These are phyloP conservation scores for Primulina tabacum DNA, from an alignment of 257 asterid species.

Conservation along the genomic window DNA sequence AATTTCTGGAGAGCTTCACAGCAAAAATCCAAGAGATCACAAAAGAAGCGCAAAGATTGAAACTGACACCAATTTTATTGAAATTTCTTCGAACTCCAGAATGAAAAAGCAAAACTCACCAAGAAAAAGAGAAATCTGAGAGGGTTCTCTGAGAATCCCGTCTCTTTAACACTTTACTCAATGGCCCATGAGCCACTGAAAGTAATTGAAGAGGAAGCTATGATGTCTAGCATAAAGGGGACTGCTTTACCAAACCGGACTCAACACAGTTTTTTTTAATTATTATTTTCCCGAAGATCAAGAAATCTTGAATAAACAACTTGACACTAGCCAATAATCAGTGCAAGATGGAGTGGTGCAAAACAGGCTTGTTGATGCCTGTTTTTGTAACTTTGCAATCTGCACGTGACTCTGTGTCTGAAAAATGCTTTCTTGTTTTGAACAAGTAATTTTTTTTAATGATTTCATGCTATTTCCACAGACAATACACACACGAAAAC, in stretches of 20 bases:
- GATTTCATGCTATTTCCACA: constrained; percentile 27
- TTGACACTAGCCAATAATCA: constrained; percentile 32
- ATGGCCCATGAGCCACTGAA: constrained; percentile 37
- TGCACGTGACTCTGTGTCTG: not conserved
- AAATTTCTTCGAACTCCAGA: constrained; percentile 28
- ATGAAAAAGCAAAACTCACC: constrained; percentile 42
- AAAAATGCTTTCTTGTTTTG: constrained; percentile 29
- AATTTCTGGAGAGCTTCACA: constrained; percentile 19
- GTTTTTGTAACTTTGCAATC: constrained; percentile 34
- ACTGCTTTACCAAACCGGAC: constrained; percentile 53
- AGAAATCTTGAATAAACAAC: constrained; percentile 24
- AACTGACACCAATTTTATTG: constrained; percentile 30
- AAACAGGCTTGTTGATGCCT: constrained; percentile 29
- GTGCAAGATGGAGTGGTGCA: constrained; percentile 22
- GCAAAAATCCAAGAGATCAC: constrained; percentile 6
- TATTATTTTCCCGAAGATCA: constrained; percentile 12
- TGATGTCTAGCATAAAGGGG: constrained; percentile 88
- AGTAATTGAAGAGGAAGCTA: constrained; percentile 61
- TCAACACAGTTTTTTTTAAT: constrained; percentile 39
- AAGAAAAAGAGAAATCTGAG: constrained; percentile 36
- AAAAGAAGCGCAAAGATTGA: constrained; percentile 34
- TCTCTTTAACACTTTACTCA: constrained; percentile 27
- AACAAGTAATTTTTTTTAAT: constrained; percentile 25
- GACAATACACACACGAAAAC: constrained; percentile 8
- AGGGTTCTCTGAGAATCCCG: constrained; percentile 23